Percentiles rank a stretch among this genome's conserved stretches.
phyloP scores from a whole-genome alignment of 2,329 filamentous ascomycete species.

The Calonectria hawksworthii region DNA sequence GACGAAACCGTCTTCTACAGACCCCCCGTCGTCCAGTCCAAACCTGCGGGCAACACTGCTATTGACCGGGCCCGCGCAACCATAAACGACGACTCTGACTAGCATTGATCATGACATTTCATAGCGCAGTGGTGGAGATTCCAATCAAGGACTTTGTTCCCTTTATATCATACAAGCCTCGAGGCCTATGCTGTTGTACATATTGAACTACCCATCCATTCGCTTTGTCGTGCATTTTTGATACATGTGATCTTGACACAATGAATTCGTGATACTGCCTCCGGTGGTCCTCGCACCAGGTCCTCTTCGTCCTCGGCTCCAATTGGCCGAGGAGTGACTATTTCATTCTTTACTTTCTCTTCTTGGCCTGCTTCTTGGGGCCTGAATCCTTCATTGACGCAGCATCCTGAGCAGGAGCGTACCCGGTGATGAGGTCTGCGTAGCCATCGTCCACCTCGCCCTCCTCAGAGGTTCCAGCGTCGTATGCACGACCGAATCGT shows the following conservation, averaged over 20 bases:
- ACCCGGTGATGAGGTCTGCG: constrained; percentile 65
- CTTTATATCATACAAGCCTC: constrained; percentile 54
- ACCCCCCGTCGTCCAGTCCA: constrained; percentile 71
- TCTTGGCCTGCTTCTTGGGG: constrained; percentile 60
- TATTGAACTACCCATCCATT: constrained; percentile 46
- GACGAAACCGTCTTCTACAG: constrained; percentile 79
- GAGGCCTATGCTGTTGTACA: constrained; percentile 51
- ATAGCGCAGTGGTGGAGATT: constrained; percentile 26
- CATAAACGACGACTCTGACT: constrained; percentile 73
- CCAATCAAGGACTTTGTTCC: constrained; percentile 35
- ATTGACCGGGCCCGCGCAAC: constrained; percentile 71
- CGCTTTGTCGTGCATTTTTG: constrained; percentile 8
- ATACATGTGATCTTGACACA: constrained; percentile 8
- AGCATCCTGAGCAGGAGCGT: constrained; percentile 57
- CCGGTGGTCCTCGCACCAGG: background rate
- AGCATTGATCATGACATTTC: constrained; percentile 44
- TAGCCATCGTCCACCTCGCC: constrained; percentile 46
- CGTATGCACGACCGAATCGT: constrained; percentile 88
- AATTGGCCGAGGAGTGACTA: background rate
- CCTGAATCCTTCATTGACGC: constrained; percentile 52
- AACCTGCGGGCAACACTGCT: constrained; percentile 69
- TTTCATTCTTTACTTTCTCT: constrained; percentile 58
- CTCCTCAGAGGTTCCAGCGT: constrained; percentile 64
- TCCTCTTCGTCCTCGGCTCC: background rate
- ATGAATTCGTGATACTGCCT: constrained; percentile 5